Conservation (phyloP, 2,329 filamentous ascomycete genomes). For the Corinectria fuckeliana region DNA sequence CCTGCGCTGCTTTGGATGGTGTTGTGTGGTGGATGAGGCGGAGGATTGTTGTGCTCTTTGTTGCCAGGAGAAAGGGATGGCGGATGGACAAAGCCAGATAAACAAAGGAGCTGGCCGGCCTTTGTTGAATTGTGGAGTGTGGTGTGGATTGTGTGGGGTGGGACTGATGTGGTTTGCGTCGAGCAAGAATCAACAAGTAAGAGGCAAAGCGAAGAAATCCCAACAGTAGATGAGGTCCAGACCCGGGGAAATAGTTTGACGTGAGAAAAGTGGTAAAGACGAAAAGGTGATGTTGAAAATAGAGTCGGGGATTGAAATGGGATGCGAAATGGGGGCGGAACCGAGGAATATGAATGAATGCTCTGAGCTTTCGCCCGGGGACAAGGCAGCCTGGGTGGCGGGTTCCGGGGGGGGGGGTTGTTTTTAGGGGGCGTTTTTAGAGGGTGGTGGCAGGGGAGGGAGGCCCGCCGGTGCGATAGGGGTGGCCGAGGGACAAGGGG, state of each 20-base stretch:
- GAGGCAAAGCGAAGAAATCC: not conserved
- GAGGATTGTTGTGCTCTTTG: slow-evolving; percentile 17
- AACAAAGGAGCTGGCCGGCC: slow-evolving; percentile 25
- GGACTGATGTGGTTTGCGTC: slow-evolving; percentile 28
- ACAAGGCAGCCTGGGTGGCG: slow-evolving; percentile 20
- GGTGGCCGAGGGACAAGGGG: not conserved
- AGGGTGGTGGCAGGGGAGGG: slow-evolving; percentile 3
- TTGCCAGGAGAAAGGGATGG: slow-evolving; percentile 26
- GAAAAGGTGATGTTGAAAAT: slow-evolving; percentile 9
- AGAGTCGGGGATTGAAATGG: slow-evolving; percentile 15
- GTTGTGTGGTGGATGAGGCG: not conserved
- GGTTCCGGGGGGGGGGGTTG: not conserved
- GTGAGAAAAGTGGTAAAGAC: not conserved
- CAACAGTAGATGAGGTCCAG: slow-evolving; percentile 19
- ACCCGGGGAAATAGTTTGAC: slow-evolving; percentile 11
- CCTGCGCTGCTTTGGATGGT: slow-evolving; percentile 12
- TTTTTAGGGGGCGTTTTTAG: not conserved
- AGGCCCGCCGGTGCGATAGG: not conserved
- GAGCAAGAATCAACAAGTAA: slow-evolving; percentile 24
- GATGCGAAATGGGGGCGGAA: slow-evolving; percentile 16
- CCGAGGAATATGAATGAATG: slow-evolving; percentile 14
- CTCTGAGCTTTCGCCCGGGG: slow-evolving; percentile 11
- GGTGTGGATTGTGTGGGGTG: slow-evolving; percentile 6
- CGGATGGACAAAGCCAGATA: slow-evolving; percentile 27
- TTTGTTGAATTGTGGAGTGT: slow-evolving; percentile 7